A percentile compares a stretch with the other conserved stretches of the same genome.
Evolutionary conservation across 2,329 filamentous ascomycete genomes (phyloP).

Genomic region (Boeremia exigua): DNA sequence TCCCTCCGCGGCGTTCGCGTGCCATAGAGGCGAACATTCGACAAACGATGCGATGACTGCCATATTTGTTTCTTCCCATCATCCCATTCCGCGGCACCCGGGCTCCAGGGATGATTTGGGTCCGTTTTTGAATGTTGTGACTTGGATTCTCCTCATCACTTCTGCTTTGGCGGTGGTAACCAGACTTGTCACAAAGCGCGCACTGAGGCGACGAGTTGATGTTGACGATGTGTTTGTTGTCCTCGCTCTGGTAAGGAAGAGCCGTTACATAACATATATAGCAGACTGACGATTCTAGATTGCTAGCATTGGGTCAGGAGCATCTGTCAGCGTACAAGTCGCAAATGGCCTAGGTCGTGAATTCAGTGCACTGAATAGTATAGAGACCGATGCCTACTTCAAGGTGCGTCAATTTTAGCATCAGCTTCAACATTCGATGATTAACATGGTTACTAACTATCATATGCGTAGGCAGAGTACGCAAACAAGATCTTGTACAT

Average conservation of each 20-base stretch:
- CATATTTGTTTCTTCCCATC: constrained; percentile 28
- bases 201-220: constrained; percentile 38
- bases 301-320: constrained; percentile 42
- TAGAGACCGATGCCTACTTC: constrained; percentile 35
- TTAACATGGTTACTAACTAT: not conserved
- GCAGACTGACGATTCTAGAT: constrained; percentile 28
- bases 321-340: constrained; percentile 40
- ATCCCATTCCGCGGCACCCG: constrained; percentile 35
- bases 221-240: constrained; percentile 45
- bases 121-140: constrained; percentile 45
- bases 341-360: constrained; percentile 40
- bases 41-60: constrained; percentile 38
- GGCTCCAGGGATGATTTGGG: constrained; percentile 39
- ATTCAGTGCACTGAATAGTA: constrained; percentile 23
- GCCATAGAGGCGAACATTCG: constrained; percentile 15
- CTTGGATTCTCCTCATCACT: constrained; percentile 45
- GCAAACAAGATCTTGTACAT: constrained; percentile 45
- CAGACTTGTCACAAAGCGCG: constrained; percentile 43
- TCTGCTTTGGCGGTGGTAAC: constrained; percentile 42
- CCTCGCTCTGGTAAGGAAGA: constrained; percentile 38
- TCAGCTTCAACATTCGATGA: not conserved
- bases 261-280: not conserved
- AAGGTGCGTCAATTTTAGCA: constrained; percentile 29
- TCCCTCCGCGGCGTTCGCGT: constrained; percentile 2
- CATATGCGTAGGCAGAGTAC: constrained; percentile 37